Percentiles rank a stretch among this genome's conserved stretches.
phyloP scores from a whole-genome alignment of 331 rosid species.

The Rhamnella rubrinervis region DNA sequence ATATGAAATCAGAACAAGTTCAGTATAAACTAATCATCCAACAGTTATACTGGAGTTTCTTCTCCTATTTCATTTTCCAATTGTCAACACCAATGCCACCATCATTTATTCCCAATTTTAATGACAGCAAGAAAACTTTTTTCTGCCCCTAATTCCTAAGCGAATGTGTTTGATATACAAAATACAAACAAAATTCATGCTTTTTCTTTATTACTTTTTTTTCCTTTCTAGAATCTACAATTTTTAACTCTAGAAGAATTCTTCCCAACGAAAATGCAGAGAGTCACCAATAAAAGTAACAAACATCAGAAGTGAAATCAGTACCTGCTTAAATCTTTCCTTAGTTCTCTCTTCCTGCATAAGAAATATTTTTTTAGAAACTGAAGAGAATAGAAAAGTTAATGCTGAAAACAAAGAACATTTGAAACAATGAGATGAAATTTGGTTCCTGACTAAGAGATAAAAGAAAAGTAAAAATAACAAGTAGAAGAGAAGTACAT shows the following conservation, averaged over 20 bases:
- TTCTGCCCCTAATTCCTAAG: background rate
- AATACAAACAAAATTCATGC: too few relatives aligned
- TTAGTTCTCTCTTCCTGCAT: constrained; percentile 69
- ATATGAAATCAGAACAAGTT: too few relatives aligned
- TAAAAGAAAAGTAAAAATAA: too few relatives aligned
- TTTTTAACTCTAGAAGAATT: background rate
- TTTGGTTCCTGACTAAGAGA: background rate
- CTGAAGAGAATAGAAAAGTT: constrained; percentile 1
- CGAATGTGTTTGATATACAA: background rate
- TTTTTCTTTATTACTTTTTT: background rate
- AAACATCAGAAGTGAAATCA: constrained; percentile 16
- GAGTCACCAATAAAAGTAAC: constrained; percentile 14
- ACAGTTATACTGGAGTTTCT: background rate
- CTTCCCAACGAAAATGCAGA: background rate
- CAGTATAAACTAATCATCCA: too few relatives aligned
- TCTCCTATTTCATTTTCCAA: background rate
- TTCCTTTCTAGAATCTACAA: background rate
- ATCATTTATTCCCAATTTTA: background rate
- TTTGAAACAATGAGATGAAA: background rate
- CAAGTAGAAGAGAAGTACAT: too few relatives aligned
- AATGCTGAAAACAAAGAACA: background rate
- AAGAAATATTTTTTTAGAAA: constrained; percentile 24
- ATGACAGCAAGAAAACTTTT: background rate
- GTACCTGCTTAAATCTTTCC: constrained; percentile 83
- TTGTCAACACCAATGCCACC: background rate